Evolutionary conservation across 2,329 filamentous ascomycete species (phyloP), one percentile per base, ranked within the genome.

Genomic region (Pseudogymnoascus sp.): DNA sequence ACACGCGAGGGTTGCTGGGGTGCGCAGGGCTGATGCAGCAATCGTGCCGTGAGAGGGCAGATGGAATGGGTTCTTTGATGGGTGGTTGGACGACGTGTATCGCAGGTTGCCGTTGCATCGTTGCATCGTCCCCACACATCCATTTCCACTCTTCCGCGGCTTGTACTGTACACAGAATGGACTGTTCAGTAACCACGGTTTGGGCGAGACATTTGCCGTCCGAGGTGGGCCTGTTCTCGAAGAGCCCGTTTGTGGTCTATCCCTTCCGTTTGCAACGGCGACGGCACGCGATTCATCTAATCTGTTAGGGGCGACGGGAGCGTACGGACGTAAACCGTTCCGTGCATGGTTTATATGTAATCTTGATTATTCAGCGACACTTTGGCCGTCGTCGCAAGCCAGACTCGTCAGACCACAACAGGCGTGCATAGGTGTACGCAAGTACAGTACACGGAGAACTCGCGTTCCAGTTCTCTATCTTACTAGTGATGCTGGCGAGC

Each of bases 161-260:
- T 19, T 34, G 14, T 57, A 57, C 51, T 19, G 28, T 57, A 57
- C 51, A 57, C 28, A 34, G 28, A 6, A 19, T 2, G 1, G 11
- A 19, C 23, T 34, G n/a, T 34, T 21, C 8, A 14, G n/a, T 34
- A 34, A 57, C 51, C 51, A 57, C 51, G 25, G 48, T n/a, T 19
- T n/a, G 51, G 51, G 51, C 51, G 28, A 57, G 51, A 57, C 28
- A 57, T 34, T 57, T 57, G 51, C 25, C 51, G 51, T 57, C n/a
- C 28, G n/a, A 34, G 25, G 51, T 57, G 51, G 51, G 51, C 51
- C 25, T 34, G 25, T 34, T 34, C 51, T 19, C 51, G 51, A 57
- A 34, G 51, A 19, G 2, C 25, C 51, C 51, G 25, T 57, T 34
- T 31, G 51, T 57, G 51, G 8, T 19, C 34, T 31, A n/a, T 34